These are phyloP conservation scores for Grammothele lineata DNA, from an alignment of 768 basidiomycete genomes.

Conservation along the genomic window DNA sequence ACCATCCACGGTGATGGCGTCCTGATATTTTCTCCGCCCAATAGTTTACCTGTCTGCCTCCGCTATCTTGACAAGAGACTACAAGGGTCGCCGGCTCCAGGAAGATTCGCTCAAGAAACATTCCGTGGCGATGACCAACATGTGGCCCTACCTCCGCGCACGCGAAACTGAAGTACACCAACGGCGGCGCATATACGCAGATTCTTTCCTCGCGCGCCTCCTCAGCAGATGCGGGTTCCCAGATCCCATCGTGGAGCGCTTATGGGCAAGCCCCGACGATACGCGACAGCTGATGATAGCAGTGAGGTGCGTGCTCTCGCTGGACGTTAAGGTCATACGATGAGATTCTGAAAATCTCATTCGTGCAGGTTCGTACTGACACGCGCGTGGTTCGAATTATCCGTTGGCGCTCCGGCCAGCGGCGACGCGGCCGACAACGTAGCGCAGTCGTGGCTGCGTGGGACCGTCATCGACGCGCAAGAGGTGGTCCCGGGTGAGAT, in stretches of 20 bases:
- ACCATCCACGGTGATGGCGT: constrained; percentile 37
- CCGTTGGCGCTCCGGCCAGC: constrained; percentile 33
- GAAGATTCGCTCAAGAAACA: constrained; percentile 32
- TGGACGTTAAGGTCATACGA: no score
- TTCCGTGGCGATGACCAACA: constrained; percentile 45
- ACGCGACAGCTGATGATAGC: constrained; percentile 53
- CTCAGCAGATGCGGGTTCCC: constrained; percentile 23
- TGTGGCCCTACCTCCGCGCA: constrained; percentile 67
- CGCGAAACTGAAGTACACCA: constrained; percentile 41
- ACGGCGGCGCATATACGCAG: constrained; percentile 37
- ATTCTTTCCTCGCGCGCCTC: constrained; percentile 46
- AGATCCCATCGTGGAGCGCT: constrained; percentile 34
- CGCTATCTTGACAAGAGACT: no score
- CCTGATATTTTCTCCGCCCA: no score
- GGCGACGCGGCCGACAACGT: constrained; percentile 29
- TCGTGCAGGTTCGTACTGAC: constrained; percentile 57
- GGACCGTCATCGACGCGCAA: constrained; percentile 42
- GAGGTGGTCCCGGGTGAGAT: constrained; percentile 54
- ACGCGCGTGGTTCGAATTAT: constrained; percentile 58
- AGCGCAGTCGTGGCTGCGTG: constrained; percentile 30
- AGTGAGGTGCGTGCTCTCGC: constrained; percentile 48
- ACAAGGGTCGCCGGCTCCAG: constrained; percentile 47
- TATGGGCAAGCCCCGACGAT: constrained; percentile 63
- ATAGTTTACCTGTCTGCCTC: no score
- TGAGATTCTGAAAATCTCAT: background rate